phyloP scores from a whole-genome alignment of 73 alveolate genomes.

The Symbiodinium pilosum region DNA sequence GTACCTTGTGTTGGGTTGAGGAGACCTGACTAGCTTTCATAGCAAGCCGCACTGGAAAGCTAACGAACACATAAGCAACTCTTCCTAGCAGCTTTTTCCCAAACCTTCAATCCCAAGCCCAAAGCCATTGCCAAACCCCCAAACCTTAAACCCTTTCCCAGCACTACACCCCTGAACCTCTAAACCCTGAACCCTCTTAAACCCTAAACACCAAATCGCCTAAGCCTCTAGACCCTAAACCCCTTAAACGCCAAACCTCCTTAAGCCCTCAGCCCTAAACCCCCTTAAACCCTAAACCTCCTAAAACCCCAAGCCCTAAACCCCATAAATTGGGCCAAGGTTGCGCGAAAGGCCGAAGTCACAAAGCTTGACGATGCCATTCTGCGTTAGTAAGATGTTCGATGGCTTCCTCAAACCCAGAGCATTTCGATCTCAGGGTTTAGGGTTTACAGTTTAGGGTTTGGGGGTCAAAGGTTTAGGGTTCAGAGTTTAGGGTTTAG shows the following conservation, averaged over 20 bases:
- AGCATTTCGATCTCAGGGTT: not conserved
- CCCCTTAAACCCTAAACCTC: not conserved
- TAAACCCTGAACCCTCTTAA: not conserved
- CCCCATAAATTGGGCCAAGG: not conserved
- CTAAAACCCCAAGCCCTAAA: not conserved
- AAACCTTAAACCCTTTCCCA: not conserved
- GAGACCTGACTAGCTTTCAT: no score
- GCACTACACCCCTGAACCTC: not conserved
- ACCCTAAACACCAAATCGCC: not conserved
- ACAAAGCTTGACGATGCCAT: conserved; percentile 57
- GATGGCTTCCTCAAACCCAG: conserved; percentile 52
- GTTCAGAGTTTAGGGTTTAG: no score
- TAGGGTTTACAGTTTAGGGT: not conserved
- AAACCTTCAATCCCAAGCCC: not conserved
- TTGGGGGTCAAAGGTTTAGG: not conserved
- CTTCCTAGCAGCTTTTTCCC: no score
- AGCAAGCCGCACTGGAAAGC: no score
- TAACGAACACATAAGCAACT: no score
- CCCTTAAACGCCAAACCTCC: not conserved
- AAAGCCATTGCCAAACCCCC: not conserved
- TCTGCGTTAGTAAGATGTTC: conserved; percentile 11
- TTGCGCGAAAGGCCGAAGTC: conserved; percentile 79
- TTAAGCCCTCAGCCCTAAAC: not conserved
- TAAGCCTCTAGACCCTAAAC: not conserved
- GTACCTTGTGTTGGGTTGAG: no score